These are phyloP conservation scores for Sporothrix inflata DNA, from an alignment of 2,329 filamentous ascomycete species.

Conservation along the genomic window DNA sequence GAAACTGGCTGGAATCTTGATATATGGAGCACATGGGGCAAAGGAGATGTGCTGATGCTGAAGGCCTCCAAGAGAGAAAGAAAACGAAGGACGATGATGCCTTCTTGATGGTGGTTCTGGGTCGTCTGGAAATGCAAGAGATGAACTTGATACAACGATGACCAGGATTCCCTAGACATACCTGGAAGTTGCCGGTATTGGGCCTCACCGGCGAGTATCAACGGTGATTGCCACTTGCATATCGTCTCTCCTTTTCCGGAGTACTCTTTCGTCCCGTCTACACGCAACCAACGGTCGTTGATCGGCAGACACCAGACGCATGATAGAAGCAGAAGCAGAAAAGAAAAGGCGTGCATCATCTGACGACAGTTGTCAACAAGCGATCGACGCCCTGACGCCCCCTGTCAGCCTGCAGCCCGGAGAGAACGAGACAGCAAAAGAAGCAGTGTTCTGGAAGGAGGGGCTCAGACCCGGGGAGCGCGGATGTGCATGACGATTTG, in stretches of 20 bases:
- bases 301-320: constrained; percentile 13
- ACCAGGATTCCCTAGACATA: background rate
- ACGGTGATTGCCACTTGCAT: background rate
- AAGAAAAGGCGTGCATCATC: background rate
- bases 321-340: background rate
- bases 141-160: background rate
- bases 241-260: background rate
- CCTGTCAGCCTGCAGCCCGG: constrained; percentile 3
- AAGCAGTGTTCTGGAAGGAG: background rate
- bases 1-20: background rate
- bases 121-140: constrained; percentile 16
- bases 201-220: background rate
- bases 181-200: constrained; percentile 1
- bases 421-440: background rate
- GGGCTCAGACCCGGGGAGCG: constrained; percentile 15
- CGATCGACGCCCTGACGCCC: background rate
- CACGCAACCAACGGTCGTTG: background rate
- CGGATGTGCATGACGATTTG: constrained; percentile 18
- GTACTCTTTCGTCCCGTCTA: background rate
- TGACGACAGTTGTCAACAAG: background rate
- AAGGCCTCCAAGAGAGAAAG: background rate
- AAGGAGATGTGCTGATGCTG: background rate
- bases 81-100: background rate
- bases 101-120: background rate
- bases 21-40: background rate